Evolutionary conservation across 1,284 basidiomycete genomes (phyloP), one percentile per base, ranked within the genome.

Genomic region (Leccinum pallidistipes): DNA sequence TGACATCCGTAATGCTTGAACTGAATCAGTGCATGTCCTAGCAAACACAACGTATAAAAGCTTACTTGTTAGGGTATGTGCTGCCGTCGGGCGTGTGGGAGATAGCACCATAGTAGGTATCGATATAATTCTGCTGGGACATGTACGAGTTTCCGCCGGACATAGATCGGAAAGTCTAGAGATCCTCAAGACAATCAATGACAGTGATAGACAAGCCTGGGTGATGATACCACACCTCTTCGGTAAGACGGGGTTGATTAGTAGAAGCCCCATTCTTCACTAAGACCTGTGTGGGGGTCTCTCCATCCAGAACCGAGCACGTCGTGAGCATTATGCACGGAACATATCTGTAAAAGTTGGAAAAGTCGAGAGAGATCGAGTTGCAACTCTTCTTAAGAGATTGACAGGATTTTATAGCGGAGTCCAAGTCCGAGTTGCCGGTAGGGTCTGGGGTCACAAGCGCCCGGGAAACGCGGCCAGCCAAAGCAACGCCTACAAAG

Each of bases 331-430:
- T 69, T 49, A 70, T 57, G 56, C 67, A 70, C 3, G 59, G 24
- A 21, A 61, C 47, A 12, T 71, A 62, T 40, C 50, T 60, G 43
- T 72, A 72, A 55, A 69, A 65, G 57, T 70, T 62, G 66, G 2
- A 31, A 6, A 67, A 31, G 55, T 71, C 57, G 18, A 67, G 60
- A 0, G 55, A 62, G 49, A 56, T 62, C 12, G 60, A 57, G 16
- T 71, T 72, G 47, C 70, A 69, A 43, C 66, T 66, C 5, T 62
- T 65, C 12, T 16, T 56, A 34, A 69, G 70, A 4, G 68, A 71
- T 14, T 43, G 16, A 38, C 68, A 72, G 5, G 65, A 65, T 32
- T 12, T 2, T 9, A 11, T 16, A 11, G 40, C 36, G 7, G 61
- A 2, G 10, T 3, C 34, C 12, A 14, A 40, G 27, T 27, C 27